These are phyloP conservation scores for Dactylellina leptospora DNA, from an alignment of 2,329 filamentous ascomycete species.

Conservation along the genomic window DNA sequence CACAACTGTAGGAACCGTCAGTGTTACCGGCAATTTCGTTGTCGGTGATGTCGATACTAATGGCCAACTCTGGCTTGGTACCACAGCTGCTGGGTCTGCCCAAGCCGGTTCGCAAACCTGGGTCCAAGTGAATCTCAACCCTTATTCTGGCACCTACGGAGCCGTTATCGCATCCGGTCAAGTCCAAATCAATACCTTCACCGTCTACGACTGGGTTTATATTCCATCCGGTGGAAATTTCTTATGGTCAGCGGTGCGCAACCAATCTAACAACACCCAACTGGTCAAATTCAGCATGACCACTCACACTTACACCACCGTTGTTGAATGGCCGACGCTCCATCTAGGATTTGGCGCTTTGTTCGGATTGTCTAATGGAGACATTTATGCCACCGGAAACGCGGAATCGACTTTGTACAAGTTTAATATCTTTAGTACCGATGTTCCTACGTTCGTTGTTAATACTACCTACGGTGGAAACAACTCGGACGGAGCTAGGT, in stretches of 20 bases:
- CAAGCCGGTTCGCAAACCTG: background rate
- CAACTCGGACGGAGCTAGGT: background rate
- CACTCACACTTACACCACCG: background rate
- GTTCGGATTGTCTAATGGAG: background rate
- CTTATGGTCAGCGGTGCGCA: background rate
- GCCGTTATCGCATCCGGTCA: background rate
- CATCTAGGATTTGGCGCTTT: background rate
- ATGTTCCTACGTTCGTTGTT: background rate
- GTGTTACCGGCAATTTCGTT: too few species aligned
- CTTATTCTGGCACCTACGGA: background rate
- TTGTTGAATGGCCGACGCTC: background rate
- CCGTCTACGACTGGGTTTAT: background rate
- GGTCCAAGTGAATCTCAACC: background rate
- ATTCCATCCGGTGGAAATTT: background rate
- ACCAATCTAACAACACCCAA: background rate
- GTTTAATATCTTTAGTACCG: background rate
- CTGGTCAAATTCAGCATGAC: background rate
- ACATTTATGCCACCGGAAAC: background rate
- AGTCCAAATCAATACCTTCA: background rate
- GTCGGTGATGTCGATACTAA: conserved; percentile 6
- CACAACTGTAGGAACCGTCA: too few species aligned
- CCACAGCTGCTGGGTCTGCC: too few species aligned
- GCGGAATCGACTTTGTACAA: background rate
- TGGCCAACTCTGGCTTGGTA: conserved; percentile 9
- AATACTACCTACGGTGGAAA: background rate